phyloP scores from a whole-genome alignment of 768 basidiomycete species.

The Tubosaeta sp. region DNA sequence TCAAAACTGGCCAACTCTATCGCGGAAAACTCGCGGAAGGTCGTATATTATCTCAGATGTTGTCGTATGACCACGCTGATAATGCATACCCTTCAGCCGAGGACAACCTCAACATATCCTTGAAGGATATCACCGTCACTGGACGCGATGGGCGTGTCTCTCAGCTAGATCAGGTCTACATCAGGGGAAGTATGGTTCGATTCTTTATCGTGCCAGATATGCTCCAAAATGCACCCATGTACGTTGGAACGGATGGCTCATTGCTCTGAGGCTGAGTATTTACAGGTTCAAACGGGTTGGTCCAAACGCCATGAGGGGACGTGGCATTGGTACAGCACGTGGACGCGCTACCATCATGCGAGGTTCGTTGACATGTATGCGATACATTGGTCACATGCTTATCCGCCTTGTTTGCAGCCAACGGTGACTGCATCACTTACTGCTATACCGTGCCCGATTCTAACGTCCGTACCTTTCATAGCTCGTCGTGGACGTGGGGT shows the following conservation, averaged over 20 bases:
- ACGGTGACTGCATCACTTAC: slow-evolving; percentile 47
- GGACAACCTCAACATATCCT: slow-evolving; percentile 94
- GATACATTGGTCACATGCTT: slow-evolving; percentile 7
- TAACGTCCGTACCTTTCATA: slow-evolving; percentile 28
- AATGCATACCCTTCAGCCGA: slow-evolving; percentile 61
- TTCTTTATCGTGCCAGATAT: slow-evolving; percentile 99
- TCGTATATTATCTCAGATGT: slow-evolving; percentile 15
- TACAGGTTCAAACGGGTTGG: slow-evolving; percentile 97
- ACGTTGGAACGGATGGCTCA: slow-evolving; percentile 30
- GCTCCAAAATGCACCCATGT: slow-evolving; percentile 99
- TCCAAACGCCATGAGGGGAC: slow-evolving; percentile 96
- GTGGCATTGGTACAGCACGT: slow-evolving; percentile 98
- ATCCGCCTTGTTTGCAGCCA: slow-evolving; percentile 48
- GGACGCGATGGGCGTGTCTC: slow-evolving; percentile 97
- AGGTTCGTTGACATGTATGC: slow-evolving; percentile 50
- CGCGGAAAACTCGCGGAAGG: slow-evolving; percentile 97
- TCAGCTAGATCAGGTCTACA: slow-evolving; percentile 98
- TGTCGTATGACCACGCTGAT: slow-evolving; percentile 16
- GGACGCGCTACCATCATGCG: slow-evolving; percentile 98
- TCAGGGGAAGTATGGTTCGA: slow-evolving; percentile 94
- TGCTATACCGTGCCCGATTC: slow-evolving; percentile 8
- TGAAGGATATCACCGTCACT: slow-evolving; percentile 96
- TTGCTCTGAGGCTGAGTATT: slow-evolving; percentile 8
- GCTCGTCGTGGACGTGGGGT: slow-evolving; percentile 88
- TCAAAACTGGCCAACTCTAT: slow-evolving; percentile 97